phyloP scores from a whole-genome alignment of 2,329 filamentous ascomycete genomes.

The Alternaria longipes region DNA sequence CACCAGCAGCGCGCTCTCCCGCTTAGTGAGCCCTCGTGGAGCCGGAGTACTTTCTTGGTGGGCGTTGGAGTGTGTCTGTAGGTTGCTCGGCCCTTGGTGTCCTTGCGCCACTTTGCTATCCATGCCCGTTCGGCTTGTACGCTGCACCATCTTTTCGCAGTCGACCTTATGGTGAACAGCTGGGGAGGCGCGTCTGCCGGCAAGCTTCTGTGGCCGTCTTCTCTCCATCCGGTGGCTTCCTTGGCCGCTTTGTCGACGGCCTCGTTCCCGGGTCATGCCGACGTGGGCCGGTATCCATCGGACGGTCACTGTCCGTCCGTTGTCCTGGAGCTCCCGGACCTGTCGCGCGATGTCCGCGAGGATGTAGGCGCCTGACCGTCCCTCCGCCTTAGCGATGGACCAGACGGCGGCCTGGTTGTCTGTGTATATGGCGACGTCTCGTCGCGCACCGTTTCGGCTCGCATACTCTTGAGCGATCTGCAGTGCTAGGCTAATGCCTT shows the following conservation, averaged over 20 bases:
- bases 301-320: not conserved
- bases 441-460: conserved; percentile 12
- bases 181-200: not conserved
- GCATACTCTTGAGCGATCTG: conserved; percentile 26
- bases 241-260: conserved; percentile 3
- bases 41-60: conserved; percentile 8
- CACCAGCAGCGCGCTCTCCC: conserved; percentile 24
- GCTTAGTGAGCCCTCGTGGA: conserved; percentile 23
- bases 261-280: not conserved
- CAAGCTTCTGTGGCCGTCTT: not conserved
- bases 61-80: not conserved
- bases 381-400: conserved; percentile 23
- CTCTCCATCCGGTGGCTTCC: not conserved
- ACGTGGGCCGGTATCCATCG: conserved; percentile 3
- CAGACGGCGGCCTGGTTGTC: conserved; percentile 25
- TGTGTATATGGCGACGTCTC: too few species aligned
- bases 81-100: not conserved
- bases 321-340: conserved; percentile 19
- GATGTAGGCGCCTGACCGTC: conserved; percentile 24
- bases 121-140: not conserved
- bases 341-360: conserved; percentile 24
- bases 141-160: not conserved
- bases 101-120: not conserved
- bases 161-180: not conserved
- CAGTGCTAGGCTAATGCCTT: conserved; percentile 29